Base-by-base conservation (phyloP, 2,329 filamentous ascomycete genomes). In the Pestalotiopsis sp. region DNA sequence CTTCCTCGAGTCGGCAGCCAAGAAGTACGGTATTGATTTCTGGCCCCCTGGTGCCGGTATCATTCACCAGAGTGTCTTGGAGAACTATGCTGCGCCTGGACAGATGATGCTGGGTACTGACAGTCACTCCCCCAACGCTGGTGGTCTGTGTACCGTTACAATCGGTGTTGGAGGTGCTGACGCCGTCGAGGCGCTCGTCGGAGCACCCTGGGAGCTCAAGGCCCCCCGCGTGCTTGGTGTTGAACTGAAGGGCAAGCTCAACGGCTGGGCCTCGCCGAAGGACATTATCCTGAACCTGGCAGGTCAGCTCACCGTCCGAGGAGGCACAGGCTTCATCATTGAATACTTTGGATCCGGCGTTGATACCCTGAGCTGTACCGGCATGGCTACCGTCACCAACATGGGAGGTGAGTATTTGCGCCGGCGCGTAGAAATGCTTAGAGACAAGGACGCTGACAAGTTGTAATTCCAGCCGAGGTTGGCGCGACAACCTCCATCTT, bases 51-150 rank as follows among this genome's bases (percentile, higher is more conserved):
- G 95, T 70, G 94, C 95, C 7, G 95, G 94, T 71, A 97, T 97
- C 73, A 97, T 99, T 73, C 96, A 99, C 83, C 96, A 99, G 87
- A 97, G 93, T 66, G 96, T 99, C 25, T 83, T 99, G 75, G 96
- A 99, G 85, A 98, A 99, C 83, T 99, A 99, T 79, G 93, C 95
- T 41, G 90, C 95, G n/a, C 96, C 96, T 23, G 96, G 96, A 64
- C 83, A 98, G 75, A 98, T 99, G 95, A 98, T 99, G 94, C 88
- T 99, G 56, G 96, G 96, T 68, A 99, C 96, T 38, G 96, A 99
- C 82, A 97, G 93, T 77, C 96, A 99, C 82, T 98, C 94, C 60
- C 96, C 96, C 58, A 99, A 98, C 78, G 96, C 94, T n/a, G 96
- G 96, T 75, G 96, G 96, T 69, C 85, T 98, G 67, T 94, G 93